Base-by-base conservation (phyloP, 2,329 filamentous ascomycete species). In the Cytospora mali region DNA sequence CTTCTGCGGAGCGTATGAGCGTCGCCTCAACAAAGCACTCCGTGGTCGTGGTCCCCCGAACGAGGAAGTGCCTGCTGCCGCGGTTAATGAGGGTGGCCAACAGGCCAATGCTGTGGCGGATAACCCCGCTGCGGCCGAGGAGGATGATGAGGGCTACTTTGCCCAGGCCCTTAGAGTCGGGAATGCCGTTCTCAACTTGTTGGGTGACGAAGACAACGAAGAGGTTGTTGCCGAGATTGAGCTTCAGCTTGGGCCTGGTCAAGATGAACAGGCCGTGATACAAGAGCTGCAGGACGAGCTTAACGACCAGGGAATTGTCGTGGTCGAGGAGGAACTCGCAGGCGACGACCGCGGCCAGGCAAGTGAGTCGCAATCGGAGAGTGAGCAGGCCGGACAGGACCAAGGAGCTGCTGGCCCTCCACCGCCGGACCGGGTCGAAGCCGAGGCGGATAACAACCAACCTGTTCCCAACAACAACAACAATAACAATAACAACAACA, bases 1-100 rank as follows among this genome's bases (percentile, higher is more conserved):
- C 55, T 69, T 84, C 27, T 77, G 83, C 29, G 75, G 76, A 10
- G 72, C 74, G 1, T 76, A 82, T 28, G 83, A 86, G 69, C 74
- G 72, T 48, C 78, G 74, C 33, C 79, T 85, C 31, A 82, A 84
- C 70, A 69, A 77, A 58, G 73, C 77, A 42, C 74, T 85, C 35
- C 70, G 76, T n/a, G 77, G 79, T 6, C 65, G 69, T 14, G 69
- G 68, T 2, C 61, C 65, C 1, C 62, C 58, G 6, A 72, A 71
- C 13, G 70, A 71, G 14, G 52, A 64, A 7, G 61, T 59, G 2
- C 62, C 62, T 33, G 62, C 62, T 21, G 64, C 51, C 18, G 39
- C 57, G 18, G 62, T 35, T 11, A 58, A 50, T 14, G 66, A 62
- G 16, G 46, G 58, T 57, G 48, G 53, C 35, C 42, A 66, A 28